Evolutionary conservation across 129 eudicot species (phyloP).

Genomic region (Pulicaria dysenterica): DNA sequence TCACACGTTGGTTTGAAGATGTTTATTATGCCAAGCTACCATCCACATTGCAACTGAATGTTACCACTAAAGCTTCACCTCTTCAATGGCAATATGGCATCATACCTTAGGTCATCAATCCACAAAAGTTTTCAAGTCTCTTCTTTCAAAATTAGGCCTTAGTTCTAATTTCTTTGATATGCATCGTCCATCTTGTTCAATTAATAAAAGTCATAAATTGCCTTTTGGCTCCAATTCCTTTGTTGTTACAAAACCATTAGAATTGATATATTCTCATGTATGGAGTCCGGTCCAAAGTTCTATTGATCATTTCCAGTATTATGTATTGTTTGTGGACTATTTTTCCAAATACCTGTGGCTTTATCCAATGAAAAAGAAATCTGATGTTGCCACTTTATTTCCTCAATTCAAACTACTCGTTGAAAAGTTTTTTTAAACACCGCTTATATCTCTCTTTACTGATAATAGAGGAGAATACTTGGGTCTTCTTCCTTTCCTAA

Average conservation of each 20-base stretch:
- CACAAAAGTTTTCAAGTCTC: neutral
- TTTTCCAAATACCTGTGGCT: too few relatives aligned
- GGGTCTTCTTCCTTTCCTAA: too few relatives aligned
- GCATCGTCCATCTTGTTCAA: neutral
- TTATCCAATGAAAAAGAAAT: too few relatives aligned
- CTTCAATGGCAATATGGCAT: neutral
- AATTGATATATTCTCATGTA: neutral
- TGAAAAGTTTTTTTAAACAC: too few relatives aligned
- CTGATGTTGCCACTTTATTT: too few relatives aligned
- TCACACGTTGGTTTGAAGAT: neutral
- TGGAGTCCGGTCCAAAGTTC: neutral
- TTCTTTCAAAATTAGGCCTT: neutral
- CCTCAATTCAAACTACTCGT: too few relatives aligned
- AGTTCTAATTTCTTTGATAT: neutral
- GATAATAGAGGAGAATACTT: too few relatives aligned
- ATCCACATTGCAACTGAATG: neutral
- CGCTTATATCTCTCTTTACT: too few relatives aligned
- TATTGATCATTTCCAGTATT: neutral
- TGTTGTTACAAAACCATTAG: neutral
- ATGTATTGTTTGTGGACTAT: neutral
- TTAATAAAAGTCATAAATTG: constrained; percentile 6
- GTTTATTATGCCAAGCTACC: neutral
- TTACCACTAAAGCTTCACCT: neutral
- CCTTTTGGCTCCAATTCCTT: neutral
- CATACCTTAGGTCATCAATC: neutral